Evolutionary conservation across 768 basidiomycete genomes (phyloP).

Genomic region (Hebeloma cylindrosporum): DNA sequence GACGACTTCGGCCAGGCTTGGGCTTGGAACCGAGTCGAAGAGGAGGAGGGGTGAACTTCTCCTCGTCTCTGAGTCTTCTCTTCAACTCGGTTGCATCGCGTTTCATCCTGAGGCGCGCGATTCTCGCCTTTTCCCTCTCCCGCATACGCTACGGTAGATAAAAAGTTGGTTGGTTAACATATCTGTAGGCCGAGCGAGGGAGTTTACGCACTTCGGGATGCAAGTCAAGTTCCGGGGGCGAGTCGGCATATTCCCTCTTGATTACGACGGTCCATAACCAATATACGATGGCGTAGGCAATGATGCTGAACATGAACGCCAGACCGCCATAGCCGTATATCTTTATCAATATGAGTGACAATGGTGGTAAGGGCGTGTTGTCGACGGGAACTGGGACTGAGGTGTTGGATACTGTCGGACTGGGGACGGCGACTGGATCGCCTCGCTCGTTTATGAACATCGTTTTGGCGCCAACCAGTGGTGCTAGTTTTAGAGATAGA

Average conservation of each 20-base stretch:
- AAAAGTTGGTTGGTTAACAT: no score
- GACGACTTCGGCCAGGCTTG: neutral
- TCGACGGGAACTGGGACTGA: slow-evolving; percentile 6
- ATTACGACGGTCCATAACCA: slow-evolving; percentile 28
- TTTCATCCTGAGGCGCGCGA: slow-evolving; percentile 15
- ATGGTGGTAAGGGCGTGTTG: slow-evolving; percentile 16
- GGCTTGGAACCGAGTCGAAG: slow-evolving; percentile 11
- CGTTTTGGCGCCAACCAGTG: no score
- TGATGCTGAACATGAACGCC: slow-evolving; percentile 24
- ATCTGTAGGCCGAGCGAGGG: neutral
- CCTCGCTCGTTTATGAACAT: slow-evolving; percentile 3
- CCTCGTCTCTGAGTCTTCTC: slow-evolving; percentile 9
- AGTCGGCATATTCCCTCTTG: slow-evolving; percentile 25
- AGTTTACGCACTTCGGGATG: slow-evolving; percentile 25
- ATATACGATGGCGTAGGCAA: slow-evolving; percentile 21
- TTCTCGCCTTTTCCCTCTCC: slow-evolving; percentile 22
- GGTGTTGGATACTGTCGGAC: slow-evolving; percentile 1
- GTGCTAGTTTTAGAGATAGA: neutral
- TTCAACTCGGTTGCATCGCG: slow-evolving; percentile 20
- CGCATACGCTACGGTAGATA: slow-evolving; percentile 27
- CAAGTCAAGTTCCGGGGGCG: slow-evolving; percentile 27
- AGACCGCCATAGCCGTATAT: slow-evolving; percentile 32
- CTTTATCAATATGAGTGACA: slow-evolving; percentile 25
- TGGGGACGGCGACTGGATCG: slow-evolving; percentile 2
- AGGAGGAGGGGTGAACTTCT: slow-evolving; percentile 21